Conservation (phyloP, 164 flowering plant species). For the Chimonanthus praecox region DNA sequence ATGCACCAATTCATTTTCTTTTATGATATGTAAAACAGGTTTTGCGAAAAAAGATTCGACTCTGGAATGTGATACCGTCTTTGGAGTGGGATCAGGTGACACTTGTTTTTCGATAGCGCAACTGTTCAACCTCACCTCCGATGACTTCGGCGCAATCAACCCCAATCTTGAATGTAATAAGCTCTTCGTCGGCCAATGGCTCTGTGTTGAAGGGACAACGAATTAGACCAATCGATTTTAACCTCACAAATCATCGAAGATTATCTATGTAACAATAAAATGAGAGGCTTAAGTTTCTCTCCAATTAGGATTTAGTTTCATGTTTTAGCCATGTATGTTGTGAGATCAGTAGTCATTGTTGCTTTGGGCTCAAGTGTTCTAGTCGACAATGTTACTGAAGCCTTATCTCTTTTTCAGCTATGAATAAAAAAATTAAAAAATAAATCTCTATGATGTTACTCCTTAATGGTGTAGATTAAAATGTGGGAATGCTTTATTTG, state of each 20-base stretch:
- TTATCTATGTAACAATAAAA: not conserved
- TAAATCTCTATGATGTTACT: too few relatives aligned
- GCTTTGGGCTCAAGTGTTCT: not conserved
- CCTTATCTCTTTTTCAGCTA: too few relatives aligned
- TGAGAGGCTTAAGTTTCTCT: too few relatives aligned
- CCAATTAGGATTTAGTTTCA: not conserved
- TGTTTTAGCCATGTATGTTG: not conserved
- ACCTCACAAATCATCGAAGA: not conserved
- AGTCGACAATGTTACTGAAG: not conserved
- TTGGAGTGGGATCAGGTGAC: conserved; percentile 12
- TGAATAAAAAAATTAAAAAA: too few relatives aligned
- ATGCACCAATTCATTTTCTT: too few relatives aligned
- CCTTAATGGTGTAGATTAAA: too few relatives aligned
- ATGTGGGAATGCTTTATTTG: too few relatives aligned
- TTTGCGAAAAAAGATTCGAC: not conserved
- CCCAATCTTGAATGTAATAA: conserved; percentile 18
- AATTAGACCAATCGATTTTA: not conserved
- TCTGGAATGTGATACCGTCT: conserved; percentile 1
- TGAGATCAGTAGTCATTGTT: not conserved
- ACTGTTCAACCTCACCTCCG: conserved; percentile 14
- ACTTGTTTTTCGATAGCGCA: conserved; percentile 17
- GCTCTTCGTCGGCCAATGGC: conserved; percentile 25
- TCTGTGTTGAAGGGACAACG: conserved; percentile 14
- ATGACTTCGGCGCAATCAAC: conserved; percentile 5
- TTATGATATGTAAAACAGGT: not conserved